Evolutionary conservation across 768 basidiomycete genomes (phyloP), one percentile per base, ranked within the genome.

Genomic region (Lepiota venenata): DNA sequence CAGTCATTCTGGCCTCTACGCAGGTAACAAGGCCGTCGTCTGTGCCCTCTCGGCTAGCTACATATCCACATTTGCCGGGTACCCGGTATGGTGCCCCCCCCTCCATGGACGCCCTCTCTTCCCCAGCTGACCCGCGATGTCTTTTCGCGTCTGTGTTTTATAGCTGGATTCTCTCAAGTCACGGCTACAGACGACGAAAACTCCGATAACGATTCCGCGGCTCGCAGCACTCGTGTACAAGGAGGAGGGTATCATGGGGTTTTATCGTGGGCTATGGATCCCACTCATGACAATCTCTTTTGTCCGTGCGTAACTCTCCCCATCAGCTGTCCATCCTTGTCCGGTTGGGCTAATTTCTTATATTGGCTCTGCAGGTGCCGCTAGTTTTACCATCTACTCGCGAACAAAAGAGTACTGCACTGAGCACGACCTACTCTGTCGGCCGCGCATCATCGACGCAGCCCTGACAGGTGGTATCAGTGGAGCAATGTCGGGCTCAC

Each of bases 141-240:
- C 27, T 25, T 9, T 40, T 42, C 27, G 10, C 27, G 41, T 53
- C 16, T 47, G 14, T 35, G 15, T 47, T 41, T 16, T 47, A 10
- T 50, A 95, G 85, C 75, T 98, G 74, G 96, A 98, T 69, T 93
- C 90, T 51, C 81, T 98, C 72, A 98, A 98, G 73, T 95, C 92
- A 57, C 78, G 93, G 64, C 73, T 97, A 49, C 93, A 97, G 71
- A 92, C 91, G 41, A 87, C 84, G 48, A 86, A 88, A 67, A 84
- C 79, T 47, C 81, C 77, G 50, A 81, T 90, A 60, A 82, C 89
- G 7, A 84, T 96, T 50, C 83, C 84, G 22, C 79, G 76, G 63
- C 81, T 91, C 58, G 84, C 91, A 53, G 71, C 76, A 22, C 71
- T 85, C 60, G 85, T 93, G 22, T 91, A 90, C 69, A 80, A 81